Evolutionary conservation across 768 basidiomycete species (phyloP).

Genomic region (Kwoniella europaea): DNA sequence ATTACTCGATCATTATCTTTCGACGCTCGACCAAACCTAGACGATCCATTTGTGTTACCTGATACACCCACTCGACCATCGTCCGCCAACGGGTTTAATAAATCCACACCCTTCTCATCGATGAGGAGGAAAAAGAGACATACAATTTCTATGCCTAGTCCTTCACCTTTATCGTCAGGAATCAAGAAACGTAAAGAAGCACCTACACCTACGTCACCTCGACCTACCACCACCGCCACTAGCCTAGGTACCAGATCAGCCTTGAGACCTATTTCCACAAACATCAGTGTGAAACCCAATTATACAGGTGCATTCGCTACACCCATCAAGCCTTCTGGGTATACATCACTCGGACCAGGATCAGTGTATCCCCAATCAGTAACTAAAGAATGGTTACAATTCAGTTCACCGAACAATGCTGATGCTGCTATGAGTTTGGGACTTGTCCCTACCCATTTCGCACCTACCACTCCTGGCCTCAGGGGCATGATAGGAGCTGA

Average conservation of each 20-base stretch:
- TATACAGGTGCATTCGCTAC: constrained; percentile 16
- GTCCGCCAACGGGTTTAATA: not conserved
- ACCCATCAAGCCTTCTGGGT: constrained; percentile 10
- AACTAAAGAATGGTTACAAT: constrained; percentile 20
- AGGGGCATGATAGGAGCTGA: constrained; percentile 20
- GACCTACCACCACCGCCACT: not conserved
- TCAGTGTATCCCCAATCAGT: constrained; percentile 9
- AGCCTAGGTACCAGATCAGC: not conserved
- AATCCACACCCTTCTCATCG: constrained; percentile 2
- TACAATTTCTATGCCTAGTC: constrained; percentile 22
- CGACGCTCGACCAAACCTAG: constrained; percentile 9
- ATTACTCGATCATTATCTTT: constrained; percentile 22
- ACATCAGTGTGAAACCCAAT: constrained; percentile 16
- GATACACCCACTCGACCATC: constrained; percentile 15
- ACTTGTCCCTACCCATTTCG: constrained; percentile 20
- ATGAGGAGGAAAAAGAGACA: constrained; percentile 17
- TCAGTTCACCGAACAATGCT: constrained; percentile 18
- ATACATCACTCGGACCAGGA: not conserved
- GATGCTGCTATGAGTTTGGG: constrained; percentile 16
- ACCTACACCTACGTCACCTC: constrained; percentile 5
- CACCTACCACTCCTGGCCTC: constrained; percentile 22
- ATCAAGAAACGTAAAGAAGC: constrained; percentile 21
- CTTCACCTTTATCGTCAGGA: constrained; percentile 9
- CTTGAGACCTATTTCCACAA: constrained; percentile 8
- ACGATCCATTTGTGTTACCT: constrained; percentile 16